A percentile compares a stretch with the other conserved stretches of the same genome.
Conservation (phyloP, 225 moss, liverwort and hornwort species). For the Pseudoscleropodium purum region DNA sequence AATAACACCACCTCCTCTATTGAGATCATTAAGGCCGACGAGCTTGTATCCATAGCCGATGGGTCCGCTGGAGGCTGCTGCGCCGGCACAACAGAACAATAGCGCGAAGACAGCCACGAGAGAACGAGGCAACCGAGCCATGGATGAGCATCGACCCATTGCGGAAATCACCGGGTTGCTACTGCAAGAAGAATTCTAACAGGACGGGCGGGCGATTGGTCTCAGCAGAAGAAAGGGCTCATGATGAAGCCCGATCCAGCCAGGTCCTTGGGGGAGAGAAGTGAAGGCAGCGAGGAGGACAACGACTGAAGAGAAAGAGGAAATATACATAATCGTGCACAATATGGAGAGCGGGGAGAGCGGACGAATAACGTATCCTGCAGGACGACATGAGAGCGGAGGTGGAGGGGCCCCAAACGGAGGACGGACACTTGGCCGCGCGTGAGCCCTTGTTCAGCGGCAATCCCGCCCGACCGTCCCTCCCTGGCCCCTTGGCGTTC, state of each 20-base stretch:
- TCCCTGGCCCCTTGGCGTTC: neutral
- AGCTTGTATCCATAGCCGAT: constrained; percentile 30
- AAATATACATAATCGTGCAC: neutral
- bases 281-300: neutral
- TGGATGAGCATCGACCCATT: neutral
- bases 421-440: neutral
- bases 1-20: constrained; percentile 12
- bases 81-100: neutral
- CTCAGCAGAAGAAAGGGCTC: neutral
- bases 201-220: neutral
- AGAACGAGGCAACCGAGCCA: neutral
- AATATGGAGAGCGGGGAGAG: neutral
- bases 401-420: neutral
- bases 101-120: neutral
- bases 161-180: neutral
- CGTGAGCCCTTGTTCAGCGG: neutral
- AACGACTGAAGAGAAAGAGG: neutral
- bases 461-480: neutral
- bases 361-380: neutral
- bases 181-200: neutral
- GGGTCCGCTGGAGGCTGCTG: neutral
- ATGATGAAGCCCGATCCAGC: neutral
- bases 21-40: constrained; percentile 1
- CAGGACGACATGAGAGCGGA: neutral
- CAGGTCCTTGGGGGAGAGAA: neutral